Base-by-base conservation (phyloP, 805 yeast species). In the Suhomyces pyralidae region DNA sequence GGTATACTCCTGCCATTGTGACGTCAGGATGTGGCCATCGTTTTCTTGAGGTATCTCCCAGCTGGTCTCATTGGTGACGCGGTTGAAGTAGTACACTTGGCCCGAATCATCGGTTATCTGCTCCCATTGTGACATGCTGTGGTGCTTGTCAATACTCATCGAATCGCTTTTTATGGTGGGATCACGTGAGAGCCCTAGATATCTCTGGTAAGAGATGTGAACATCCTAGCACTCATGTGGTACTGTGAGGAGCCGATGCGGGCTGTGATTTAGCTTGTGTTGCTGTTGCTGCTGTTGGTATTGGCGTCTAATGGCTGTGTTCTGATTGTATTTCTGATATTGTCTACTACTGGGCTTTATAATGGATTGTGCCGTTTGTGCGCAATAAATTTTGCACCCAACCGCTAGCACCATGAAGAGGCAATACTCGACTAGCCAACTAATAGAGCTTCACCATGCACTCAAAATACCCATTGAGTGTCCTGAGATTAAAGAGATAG, bases 1-100 rank as follows among this genome's bases (percentile, higher is more conserved):
- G 19, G 71, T 70, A 38, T 70, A 74, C 15, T 84, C 74, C 24
- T 81, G 78, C 69, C 77, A 75, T 40, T 51, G 40, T 7, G 42
- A 7, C 30, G 30, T 22, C 25, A 20, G 25, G 12, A 30, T 12
- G 7, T 34, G 26, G 20, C 26, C 34, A 1, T 46, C 8, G 14
- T 45, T 49, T 3, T 54, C 55, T 51, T 77, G 81, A 0, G 97
- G 97, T 57, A 83, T 82, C 24, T 87, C 89, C 96, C 97, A 90
- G 48, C 85, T 82, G 0, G 97, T 83, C 57, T 83, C 82, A 47
- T 82, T 80, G 0, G 93, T 86, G 25, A 64, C 76, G 0, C 80
- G 50, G 57, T 91, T 83, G 66, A 83, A 89, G 68, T 86, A 91
- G 69, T 91, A 92, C 1, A 74, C 71, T 48, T 85, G 75, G 0